Evolutionary conservation across 108 stramenopile species (phyloP).

Genomic region (Mayamaea pseudoterrestris): DNA sequence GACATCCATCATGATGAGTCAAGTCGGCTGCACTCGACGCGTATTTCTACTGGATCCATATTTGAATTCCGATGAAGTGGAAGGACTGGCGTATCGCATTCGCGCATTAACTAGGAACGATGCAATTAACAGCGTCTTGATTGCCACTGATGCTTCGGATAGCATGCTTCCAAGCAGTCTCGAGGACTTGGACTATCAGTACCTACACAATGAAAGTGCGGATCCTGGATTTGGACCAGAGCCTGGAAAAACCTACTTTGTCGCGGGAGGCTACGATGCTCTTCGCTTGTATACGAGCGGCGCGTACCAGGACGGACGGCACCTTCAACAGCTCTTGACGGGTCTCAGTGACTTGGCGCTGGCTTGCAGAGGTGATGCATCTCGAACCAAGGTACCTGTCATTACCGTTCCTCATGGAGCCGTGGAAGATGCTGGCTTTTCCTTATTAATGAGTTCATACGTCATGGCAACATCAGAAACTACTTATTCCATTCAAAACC

Average conservation of each 20-base stretch:
- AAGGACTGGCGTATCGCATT: constrained; percentile 68
- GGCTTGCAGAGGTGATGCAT: constrained; percentile 36
- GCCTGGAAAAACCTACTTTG: constrained; percentile 36
- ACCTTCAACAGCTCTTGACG: constrained; percentile 25
- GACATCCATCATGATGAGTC: constrained; percentile 28
- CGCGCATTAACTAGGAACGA: constrained; percentile 41
- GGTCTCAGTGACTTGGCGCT: constrained; percentile 35
- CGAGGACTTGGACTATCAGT: constrained; percentile 10
- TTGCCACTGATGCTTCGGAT: constrained; percentile 49
- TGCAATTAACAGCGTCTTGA: constrained; percentile 44
- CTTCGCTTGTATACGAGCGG: constrained; percentile 19
- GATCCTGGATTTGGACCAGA: constrained; percentile 10
- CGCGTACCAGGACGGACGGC: constrained; percentile 5
- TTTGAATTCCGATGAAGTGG: constrained; percentile 41
- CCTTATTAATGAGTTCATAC: constrained; percentile 54
- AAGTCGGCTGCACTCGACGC: constrained; percentile 57
- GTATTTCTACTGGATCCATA: constrained; percentile 57
- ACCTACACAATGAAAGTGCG: constrained; percentile 1
- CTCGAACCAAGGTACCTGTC: constrained; percentile 41
- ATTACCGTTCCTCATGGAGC: constrained; percentile 63
- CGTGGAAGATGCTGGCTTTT: constrained; percentile 61
- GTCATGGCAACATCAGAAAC: constrained; percentile 59
- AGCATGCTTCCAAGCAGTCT: constrained; percentile 18
- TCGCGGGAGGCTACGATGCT: constrained; percentile 67
- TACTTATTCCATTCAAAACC: constrained; percentile 49